Conservation (phyloP, 345 rosid genomes). For the Eucalyptus globulus region DNA sequence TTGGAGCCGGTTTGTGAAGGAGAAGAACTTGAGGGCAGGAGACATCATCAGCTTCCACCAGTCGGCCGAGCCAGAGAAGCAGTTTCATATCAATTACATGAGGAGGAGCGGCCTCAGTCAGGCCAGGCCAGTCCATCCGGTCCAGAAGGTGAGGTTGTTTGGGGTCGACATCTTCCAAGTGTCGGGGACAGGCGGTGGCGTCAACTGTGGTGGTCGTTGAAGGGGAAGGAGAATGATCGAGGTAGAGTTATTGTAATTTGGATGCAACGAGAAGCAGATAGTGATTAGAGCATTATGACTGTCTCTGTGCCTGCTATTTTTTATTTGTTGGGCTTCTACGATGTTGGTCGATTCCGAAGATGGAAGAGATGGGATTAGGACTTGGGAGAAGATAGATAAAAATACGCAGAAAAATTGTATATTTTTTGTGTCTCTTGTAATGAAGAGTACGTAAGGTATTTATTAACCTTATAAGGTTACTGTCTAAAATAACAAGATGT, state of each 20-base stretch:
- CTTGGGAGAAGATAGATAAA: not conserved
- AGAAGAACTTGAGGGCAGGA: constrained; percentile 70
- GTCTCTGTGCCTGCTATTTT: not conserved
- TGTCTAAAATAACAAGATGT: not conserved
- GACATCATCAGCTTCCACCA: constrained; percentile 68
- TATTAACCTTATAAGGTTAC: not conserved
- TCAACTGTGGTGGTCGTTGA: constrained; percentile 10
- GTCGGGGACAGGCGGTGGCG: not conserved
- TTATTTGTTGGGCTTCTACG: not conserved
- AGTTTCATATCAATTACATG: constrained; percentile 54
- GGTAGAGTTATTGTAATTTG: not conserved
- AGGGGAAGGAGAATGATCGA: not conserved
- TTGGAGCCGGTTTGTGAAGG: constrained; percentile 90
- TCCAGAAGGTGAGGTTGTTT: constrained; percentile 52
- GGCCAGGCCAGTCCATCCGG: constrained; percentile 9
- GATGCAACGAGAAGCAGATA: not conserved
- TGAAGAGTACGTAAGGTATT: not conserved
- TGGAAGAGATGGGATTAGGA: not conserved
- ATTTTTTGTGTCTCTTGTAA: not conserved
- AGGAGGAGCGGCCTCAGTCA: constrained; percentile 6
- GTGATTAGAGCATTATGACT: not conserved
- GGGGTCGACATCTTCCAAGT: constrained; percentile 31
- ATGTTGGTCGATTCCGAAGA: not conserved
- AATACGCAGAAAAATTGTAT: not conserved
- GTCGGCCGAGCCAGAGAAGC: constrained; percentile 69